phyloP scores from a whole-genome alignment of 495 filamentous ascomycete species.

The Viridothelium virens region DNA sequence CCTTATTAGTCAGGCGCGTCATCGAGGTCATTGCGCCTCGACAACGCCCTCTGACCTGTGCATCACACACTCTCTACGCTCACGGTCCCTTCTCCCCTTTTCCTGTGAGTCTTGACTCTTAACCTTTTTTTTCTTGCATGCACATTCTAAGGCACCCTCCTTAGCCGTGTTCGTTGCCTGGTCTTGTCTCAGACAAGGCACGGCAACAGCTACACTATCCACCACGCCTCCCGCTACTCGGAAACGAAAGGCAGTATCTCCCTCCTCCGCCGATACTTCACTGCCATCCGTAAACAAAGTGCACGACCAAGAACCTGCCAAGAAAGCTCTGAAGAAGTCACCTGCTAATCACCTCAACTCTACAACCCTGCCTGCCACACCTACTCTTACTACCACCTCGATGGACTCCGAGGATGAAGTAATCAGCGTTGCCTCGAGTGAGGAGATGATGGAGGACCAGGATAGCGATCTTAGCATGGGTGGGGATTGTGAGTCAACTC shows the following conservation, averaged over 20 bases:
- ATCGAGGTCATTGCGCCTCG: conserved; percentile 8
- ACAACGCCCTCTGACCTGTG: background rate
- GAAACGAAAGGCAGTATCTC: conserved; percentile 84
- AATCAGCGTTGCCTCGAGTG: conserved; percentile 75
- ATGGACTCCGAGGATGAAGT: conserved; percentile 99
- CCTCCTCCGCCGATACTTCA: conserved; percentile 16
- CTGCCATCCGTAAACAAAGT: conserved; percentile 26
- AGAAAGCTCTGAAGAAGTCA: conserved; percentile 38
- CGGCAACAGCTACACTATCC: conserved; percentile 27
- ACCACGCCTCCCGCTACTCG: conserved; percentile 63
- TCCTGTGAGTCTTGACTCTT: too few relatives aligned
- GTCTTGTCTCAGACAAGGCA: conserved; percentile 34
- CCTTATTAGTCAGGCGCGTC: background rate
- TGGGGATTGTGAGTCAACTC: conserved; percentile 55
- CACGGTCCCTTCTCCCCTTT: too few relatives aligned
- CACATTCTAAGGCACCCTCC: too few relatives aligned
- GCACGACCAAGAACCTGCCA: conserved; percentile 44
- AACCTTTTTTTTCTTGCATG: too few relatives aligned
- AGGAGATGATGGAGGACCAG: conserved; percentile 44
- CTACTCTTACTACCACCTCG: conserved; percentile 51
- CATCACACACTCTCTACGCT: too few relatives aligned
- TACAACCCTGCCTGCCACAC: conserved; percentile 45
- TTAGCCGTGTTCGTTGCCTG: conserved; percentile 10
- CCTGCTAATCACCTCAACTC: conserved; percentile 39
- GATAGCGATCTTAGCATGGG: conserved; percentile 71